Conservation (phyloP, 768 basidiomycete species). For the Suillus paluster region DNA sequence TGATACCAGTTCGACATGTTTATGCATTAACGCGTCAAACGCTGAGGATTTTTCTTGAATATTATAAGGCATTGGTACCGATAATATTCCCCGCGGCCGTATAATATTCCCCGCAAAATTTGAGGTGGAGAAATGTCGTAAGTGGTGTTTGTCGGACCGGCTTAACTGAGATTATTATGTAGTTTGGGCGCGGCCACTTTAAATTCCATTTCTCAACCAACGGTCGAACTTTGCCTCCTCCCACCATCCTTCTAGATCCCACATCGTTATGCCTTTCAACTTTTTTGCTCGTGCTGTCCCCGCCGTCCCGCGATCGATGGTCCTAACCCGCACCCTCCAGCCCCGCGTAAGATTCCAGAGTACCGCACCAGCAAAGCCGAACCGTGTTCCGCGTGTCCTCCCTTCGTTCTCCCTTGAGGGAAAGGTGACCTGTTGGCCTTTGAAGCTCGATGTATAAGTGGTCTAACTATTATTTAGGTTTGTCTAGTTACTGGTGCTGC, state of each 20-base stretch:
- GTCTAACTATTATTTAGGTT: constrained; percentile 51
- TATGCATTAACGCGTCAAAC: too few relatives aligned
- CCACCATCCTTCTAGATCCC: constrained; percentile 16
- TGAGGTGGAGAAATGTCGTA: constrained; percentile 14
- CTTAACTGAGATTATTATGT: constrained; percentile 8
- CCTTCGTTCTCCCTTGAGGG: constrained; percentile 79
- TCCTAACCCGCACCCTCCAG: constrained; percentile 15
- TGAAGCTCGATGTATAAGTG: background rate
- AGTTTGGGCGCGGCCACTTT: constrained; percentile 13
- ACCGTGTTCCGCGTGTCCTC: constrained; percentile 52
- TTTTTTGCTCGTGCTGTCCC: constrained; percentile 31
- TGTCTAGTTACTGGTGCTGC: constrained; percentile 94
- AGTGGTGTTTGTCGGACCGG: constrained; percentile 12
- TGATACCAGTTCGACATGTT: background rate
- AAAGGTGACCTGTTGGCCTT: constrained; percentile 53
- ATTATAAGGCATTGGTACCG: too few relatives aligned
- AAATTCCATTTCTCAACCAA: constrained; percentile 24
- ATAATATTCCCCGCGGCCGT: too few relatives aligned
- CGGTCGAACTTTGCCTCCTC: constrained; percentile 14
- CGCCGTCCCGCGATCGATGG: constrained; percentile 14
- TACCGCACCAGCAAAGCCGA: constrained; percentile 21
- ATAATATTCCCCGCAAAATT: constrained; percentile 13
- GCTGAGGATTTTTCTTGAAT: background rate
- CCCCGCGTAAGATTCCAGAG: constrained; percentile 29
- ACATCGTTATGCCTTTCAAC: constrained; percentile 31